A percentile compares a stretch with the other conserved stretches of the same genome.
Evolutionary conservation across 1,284 basidiomycete species (phyloP).

Genomic region (Lentinula novae-zelandiae): DNA sequence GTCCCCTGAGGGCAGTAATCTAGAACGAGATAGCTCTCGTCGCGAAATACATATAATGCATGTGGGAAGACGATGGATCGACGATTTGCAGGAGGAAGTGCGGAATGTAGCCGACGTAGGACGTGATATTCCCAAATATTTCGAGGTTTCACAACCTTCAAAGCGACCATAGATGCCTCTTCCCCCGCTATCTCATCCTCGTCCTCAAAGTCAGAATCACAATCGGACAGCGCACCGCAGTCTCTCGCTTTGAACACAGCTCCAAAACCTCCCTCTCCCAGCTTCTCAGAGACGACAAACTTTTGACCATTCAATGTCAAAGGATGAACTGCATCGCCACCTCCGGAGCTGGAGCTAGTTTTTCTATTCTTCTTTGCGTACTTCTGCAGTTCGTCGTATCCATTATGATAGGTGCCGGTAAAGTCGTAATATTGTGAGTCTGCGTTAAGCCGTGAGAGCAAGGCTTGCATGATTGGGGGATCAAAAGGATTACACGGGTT

Average conservation of each 20-base stretch:
- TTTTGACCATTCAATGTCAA: constrained; percentile 55
- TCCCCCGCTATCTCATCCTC: constrained; percentile 59
- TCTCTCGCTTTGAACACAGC: constrained; percentile 85
- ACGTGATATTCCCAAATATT: constrained; percentile 94
- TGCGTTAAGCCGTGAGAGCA: constrained; percentile 67
- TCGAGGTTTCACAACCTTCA: constrained; percentile 90
- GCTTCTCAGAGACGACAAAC: constrained; percentile 78
- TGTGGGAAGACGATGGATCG: constrained; percentile 73
- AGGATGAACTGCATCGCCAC: constrained; percentile 39
- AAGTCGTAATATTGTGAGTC: constrained; percentile 71
- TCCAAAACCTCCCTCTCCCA: constrained; percentile 97
- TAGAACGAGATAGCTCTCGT: constrained; percentile 90
- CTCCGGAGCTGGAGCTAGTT: constrained; percentile 38
- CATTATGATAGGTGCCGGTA: constrained; percentile 46
- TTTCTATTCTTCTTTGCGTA: constrained; percentile 56
- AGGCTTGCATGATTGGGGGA: constrained; percentile 55
- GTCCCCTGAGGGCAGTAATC: constrained; percentile 91
- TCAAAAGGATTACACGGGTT: constrained; percentile 93
- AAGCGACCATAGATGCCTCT: constrained; percentile 64
- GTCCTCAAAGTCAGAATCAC: constrained; percentile 39
- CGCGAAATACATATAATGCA: constrained; percentile 76
- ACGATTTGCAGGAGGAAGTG: constrained; percentile 53
- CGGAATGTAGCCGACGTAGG: constrained; percentile 72
- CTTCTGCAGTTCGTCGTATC: constrained; percentile 66
- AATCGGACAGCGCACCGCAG: constrained; percentile 34